Conservation (phyloP, 495 filamentous ascomycete genomes). For the Talaromyces liani region DNA sequence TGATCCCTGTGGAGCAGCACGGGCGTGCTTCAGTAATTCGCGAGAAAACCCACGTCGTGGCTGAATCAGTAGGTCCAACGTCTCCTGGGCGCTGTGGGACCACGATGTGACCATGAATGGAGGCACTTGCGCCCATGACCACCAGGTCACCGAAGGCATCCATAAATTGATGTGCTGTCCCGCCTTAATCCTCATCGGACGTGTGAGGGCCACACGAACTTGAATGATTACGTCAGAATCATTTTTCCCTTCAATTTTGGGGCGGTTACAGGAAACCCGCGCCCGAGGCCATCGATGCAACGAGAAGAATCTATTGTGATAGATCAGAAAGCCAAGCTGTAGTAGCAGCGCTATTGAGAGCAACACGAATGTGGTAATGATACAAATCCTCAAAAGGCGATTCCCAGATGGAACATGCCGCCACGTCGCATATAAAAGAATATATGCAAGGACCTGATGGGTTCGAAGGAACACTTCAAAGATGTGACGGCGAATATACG, state of each 20-base stretch:
- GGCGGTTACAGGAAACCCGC: slow-evolving; percentile 14
- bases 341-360: slow-evolving; percentile 16
- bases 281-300: slow-evolving; percentile 14
- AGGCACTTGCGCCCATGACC: slow-evolving; percentile 27
- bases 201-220: slow-evolving; percentile 17
- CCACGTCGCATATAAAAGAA: slow-evolving; percentile 18
- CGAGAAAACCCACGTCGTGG: slow-evolving; percentile 3
- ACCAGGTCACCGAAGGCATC: slow-evolving; percentile 25
- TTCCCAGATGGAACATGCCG: slow-evolving; percentile 13
- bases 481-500: slow-evolving; percentile 14
- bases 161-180: slow-evolving; percentile 34
- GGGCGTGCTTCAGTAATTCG: not conserved
- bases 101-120: slow-evolving; percentile 31
- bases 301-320: slow-evolving; percentile 21
- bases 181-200: slow-evolving; percentile 21
- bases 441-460: slow-evolving; percentile 15
- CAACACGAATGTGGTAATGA: slow-evolving; percentile 19
- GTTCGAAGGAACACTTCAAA: slow-evolving; percentile 29
- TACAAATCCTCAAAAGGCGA: slow-evolving; percentile 17
- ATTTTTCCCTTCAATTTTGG: slow-evolving; percentile 10
- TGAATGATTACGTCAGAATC: slow-evolving; percentile 3
- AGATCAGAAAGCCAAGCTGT: slow-evolving; percentile 15
- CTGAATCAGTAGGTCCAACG: slow-evolving; percentile 21
- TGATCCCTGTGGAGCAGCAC: not conserved
- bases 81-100: slow-evolving; percentile 18